Conservation (phyloP, 768 basidiomycete species). For the Gymnopilus junonius region DNA sequence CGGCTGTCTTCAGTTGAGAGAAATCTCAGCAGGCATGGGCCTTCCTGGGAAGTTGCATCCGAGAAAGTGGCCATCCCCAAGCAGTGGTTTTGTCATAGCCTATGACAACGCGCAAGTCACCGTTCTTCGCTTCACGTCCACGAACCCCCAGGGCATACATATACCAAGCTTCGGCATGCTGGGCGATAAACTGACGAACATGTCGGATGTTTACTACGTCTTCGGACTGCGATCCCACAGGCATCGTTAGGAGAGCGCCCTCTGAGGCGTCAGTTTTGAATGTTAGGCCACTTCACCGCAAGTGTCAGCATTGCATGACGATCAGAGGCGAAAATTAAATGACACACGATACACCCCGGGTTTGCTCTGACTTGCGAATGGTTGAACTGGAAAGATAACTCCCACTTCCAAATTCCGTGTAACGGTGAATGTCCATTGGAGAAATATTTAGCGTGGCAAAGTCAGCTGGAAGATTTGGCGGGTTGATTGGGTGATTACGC, state of each 20-base stretch:
- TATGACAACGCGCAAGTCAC: constrained; percentile 22
- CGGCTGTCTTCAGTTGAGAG: not conserved
- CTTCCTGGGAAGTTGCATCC: not conserved
- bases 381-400: constrained; percentile 12
- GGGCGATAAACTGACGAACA: constrained; percentile 13
- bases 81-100: constrained; percentile 19
- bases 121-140: constrained; percentile 19
- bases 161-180: constrained; percentile 22
- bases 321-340: not conserved
- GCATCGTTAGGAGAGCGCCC: constrained; percentile 24
- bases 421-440: not conserved
- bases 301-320: not conserved
- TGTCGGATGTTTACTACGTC: constrained; percentile 6
- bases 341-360: not conserved
- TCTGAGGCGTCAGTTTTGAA: constrained; percentile 19
- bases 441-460: constrained; percentile 7
- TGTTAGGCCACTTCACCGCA: constrained; percentile 8
- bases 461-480: constrained; percentile 9
- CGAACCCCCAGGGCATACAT: constrained; percentile 14
- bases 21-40: constrained; percentile 1
- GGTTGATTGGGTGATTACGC: constrained; percentile 12
- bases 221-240: constrained; percentile 17
- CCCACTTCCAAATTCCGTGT: not conserved
- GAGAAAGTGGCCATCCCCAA: constrained; percentile 24
- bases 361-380: not conserved